Base-by-base conservation (phyloP, 2,329 filamentous ascomycete genomes). In the Aquanectria penicillioides region DNA sequence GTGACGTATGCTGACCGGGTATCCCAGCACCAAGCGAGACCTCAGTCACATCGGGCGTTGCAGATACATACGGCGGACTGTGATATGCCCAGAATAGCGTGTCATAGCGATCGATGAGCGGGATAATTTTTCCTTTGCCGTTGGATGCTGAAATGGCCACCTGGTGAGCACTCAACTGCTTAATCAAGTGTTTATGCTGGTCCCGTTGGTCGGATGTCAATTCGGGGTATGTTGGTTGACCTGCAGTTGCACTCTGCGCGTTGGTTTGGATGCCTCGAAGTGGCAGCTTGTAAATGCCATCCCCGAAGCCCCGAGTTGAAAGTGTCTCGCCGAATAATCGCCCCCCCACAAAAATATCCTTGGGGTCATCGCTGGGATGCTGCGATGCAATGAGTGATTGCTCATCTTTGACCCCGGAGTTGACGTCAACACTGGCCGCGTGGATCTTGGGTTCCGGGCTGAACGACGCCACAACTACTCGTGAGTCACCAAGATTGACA, bases 401-500 rank as follows among this genome's bases (percentile, higher is more conserved):
- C 15, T 52, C 49, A 20, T 52, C 49, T 11, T 52, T 26, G 29
- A 13, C n/a, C 15, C 29, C 38, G 2, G 49, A 52, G 25, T 52
- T 44, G 2, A 52, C 17, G 26, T 52, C 49, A 7, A 44, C 5
- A 9, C 38, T 52, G 5, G 49, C 17, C 25, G 28, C 29, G 4
- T 44, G 22, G 37, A 52, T 52, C 1, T 6, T 29, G 6, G 49
- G 29, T 20, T 37, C 11, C 10, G 29, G 37, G 22, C 15, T 29
- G 9, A 44, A 36, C 2, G 38, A 44, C 34, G 49, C 49, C 10
- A 52, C 38, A 23, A 52, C 29, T 6, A 34, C 29, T 34, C 49
- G 49, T 17, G 49, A 52, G 22, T 52, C 49, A 28, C 49, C 49
- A 26, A 52, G 49, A 8, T 52, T 52, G 29, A 52, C 44, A 2